Base-by-base conservation (phyloP, 192 early-diverging fungal genomes). In the Umbelopsis sp. region DNA sequence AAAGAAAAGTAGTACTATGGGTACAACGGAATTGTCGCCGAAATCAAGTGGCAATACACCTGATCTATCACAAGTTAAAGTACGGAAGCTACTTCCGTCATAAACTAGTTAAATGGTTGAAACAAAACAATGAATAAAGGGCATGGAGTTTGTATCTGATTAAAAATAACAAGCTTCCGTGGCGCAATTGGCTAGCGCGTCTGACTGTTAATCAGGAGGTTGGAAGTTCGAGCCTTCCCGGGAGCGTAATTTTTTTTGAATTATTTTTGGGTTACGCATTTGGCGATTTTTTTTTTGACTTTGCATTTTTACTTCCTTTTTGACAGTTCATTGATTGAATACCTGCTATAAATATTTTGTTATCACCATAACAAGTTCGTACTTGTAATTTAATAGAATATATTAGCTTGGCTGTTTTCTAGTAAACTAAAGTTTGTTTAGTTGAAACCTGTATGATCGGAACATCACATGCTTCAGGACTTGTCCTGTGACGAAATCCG, bases 181-280 rank as follows among this genome's bases (percentile, higher is more conserved):
- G 83, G 83, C 82, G 83, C 83, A 84, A 84, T 84, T 80, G 82
- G 82, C 74, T 84, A 85, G 84, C 84, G 84, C 84, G 84, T 85
- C 79, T 80, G 84, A 82, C 84, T 85, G 84, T 85, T 85, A 85
- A 85, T 82, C 84, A 80, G 79, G 84, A 85, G 84, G 84, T 85
- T 85, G 84, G 82, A 82, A 81, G 84, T 85, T 85, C 84, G 70
- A 85, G 82, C 84, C 84, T 81, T 82, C 83, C 84, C 81, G 74
- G 83, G 84, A 84, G 84, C 83, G 84, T 17, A 50, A 32, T 34
- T 32, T 62, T 20, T 62, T 62, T 36, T 62, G 25, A 17, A 20
- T 49, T 21, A 62, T 34, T 62, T 62, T 62, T 49, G 10, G 47
- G 20, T 49, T 49, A 21, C 47, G 8, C 7, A 41, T 49, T 17